Conservation (phyloP, 805 yeast species). For the Henningerozyma blattae region DNA sequence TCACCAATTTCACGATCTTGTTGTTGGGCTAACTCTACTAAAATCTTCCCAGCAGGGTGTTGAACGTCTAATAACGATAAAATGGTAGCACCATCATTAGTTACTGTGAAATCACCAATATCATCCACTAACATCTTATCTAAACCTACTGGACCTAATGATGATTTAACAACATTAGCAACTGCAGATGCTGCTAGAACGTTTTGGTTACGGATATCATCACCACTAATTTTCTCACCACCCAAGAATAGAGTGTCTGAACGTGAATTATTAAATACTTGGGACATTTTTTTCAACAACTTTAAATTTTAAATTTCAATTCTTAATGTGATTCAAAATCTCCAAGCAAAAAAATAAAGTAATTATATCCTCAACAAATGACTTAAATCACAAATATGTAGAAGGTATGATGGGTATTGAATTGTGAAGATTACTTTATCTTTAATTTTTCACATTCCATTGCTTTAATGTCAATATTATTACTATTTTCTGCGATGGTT, state of each 20-base stretch:
- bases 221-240: conserved; percentile 93
- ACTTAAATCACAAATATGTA: no score
- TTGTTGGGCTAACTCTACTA: conserved; percentile 95
- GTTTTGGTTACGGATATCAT: conserved; percentile 91
- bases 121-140: conserved; percentile 99
- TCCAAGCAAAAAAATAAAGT: no score
- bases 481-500: no score
- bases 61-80: conserved; percentile 84
- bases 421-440: no score
- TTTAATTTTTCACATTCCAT: no score
- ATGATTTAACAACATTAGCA: conserved; percentile 72
- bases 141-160: conserved; percentile 95
- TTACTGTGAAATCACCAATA: conserved; percentile 96
- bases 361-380: no score
- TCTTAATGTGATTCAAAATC: no score
- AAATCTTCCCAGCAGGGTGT: conserved; percentile 96
- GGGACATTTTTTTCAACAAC: conserved; percentile 41
- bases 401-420: no score
- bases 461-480: no score
- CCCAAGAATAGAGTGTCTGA: conserved; percentile 91
- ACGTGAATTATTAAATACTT: conserved; percentile 67
- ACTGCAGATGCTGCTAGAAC: conserved; percentile 86
- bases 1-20: conserved; percentile 99
- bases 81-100: conserved; percentile 98
- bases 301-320: no score